A percentile compares a stretch with the other conserved stretches of the same genome.
phyloP scores from a whole-genome alignment of 495 filamentous ascomycete genomes.

The Bacidia rubella region DNA sequence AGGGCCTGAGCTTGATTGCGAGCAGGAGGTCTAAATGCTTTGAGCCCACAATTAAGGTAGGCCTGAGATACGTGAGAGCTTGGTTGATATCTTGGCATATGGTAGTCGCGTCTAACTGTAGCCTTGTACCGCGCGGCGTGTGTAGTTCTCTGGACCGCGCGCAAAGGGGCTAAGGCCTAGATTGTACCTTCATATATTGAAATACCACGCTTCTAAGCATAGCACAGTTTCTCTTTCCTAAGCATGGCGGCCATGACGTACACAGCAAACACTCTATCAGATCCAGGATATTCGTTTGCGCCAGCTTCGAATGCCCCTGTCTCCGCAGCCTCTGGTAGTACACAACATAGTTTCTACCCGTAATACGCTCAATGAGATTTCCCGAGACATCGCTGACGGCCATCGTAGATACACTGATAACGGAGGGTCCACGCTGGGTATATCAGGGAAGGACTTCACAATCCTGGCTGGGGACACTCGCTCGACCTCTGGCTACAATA shows the following conservation, averaged over 20 bases:
- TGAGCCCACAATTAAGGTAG: too few relatives aligned
- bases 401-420: constrained; percentile 79
- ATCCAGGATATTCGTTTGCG: constrained; percentile 48
- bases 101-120: background rate
- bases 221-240: background rate
- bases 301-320: constrained; percentile 22
- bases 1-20: background rate
- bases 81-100: too few relatives aligned
- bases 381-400: background rate
- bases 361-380: constrained; percentile 29
- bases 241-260: constrained; percentile 34
- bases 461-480: constrained; percentile 96
- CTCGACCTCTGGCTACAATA: constrained; percentile 90
- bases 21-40: too few relatives aligned
- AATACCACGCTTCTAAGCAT: background rate
- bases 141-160: too few relatives aligned
- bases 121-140: background rate
- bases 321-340: constrained; percentile 32
- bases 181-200: background rate
- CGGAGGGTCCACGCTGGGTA: constrained; percentile 90
- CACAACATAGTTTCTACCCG: constrained; percentile 89
- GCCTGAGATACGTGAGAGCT: too few relatives aligned
- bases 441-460: constrained; percentile 82
- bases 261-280: constrained; percentile 27
- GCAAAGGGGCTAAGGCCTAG: background rate